Base-by-base conservation (phyloP, 1,139 yeast species). In the Candida freyschussii region DNA sequence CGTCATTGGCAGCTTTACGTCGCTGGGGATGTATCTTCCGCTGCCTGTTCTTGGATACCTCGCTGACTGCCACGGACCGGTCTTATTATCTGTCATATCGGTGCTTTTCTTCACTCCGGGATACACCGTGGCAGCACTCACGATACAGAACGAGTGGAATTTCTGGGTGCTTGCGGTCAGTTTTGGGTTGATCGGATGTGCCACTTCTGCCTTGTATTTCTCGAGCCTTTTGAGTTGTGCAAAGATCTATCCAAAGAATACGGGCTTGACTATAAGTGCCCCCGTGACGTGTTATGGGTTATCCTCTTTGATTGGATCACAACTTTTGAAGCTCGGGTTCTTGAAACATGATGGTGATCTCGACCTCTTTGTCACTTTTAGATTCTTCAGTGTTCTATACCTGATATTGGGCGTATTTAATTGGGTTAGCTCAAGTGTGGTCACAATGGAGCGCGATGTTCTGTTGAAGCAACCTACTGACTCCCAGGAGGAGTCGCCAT, bases 281-380 rank as follows among this genome's bases (percentile, higher is more conserved):
- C 97, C 97, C 0, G 89, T 91, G 4, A 75, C 94, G 1, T 80
- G 83, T 43, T 87, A 82, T 57, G 97, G 97, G 1, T 55, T 86
- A 18, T 80, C 94, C 8, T 75, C 95, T 25, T 56, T 48, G 41
- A 54, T 47, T 36, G 67, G 57, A 29, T 74, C 80, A 8, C 82
- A 74, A 48, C 43, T 76, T 7, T 55, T 78, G 52, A 69, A 70
- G 34, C 40, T 66, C 25, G 40, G 52, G 4, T 59, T 60, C 41
- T 71, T 78, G 48, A 41, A 42, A 7, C 45, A 47, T 16, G 31
- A 43, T 7, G 52, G 49, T 16, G 59, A 55, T 3, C 55, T 82
- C 27, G 66, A 77, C 47, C 59, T 84, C 29, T 55, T 62, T 24
- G 60, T 56, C 31, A 76, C 81, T 2, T 89, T 84, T 51, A 50